Evolutionary conservation across 208 protist species (phyloP).

Genomic region (Leptomonas seymouri): DNA sequence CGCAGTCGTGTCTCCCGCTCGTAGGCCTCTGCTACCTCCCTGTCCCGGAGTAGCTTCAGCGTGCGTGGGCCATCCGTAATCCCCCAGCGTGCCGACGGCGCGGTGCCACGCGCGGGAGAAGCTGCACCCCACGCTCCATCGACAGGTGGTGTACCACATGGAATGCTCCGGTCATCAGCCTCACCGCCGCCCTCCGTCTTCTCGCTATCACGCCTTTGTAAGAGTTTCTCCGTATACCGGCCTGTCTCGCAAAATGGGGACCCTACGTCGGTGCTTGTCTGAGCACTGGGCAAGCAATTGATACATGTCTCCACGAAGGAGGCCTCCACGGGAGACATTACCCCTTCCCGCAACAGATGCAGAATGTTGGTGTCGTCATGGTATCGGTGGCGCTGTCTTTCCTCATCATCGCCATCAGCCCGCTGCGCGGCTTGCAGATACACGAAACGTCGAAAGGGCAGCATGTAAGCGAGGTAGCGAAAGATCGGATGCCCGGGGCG

Average conservation of each 20-base stretch:
- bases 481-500: slow-evolving; percentile 46
- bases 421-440: slow-evolving; percentile 23
- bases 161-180: too few species aligned
- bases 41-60: slow-evolving; percentile 19
- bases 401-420: neutral
- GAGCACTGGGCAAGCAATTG: slow-evolving; percentile 1
- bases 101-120: neutral
- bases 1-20: slow-evolving; percentile 27
- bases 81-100: neutral
- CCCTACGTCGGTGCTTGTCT: neutral
- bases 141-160: neutral
- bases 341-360: neutral
- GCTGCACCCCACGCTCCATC: too few species aligned
- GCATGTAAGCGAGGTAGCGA: slow-evolving; percentile 66
- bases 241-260: neutral
- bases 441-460: slow-evolving; percentile 76
- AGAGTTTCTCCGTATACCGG: neutral
- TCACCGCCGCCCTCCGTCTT: too few species aligned
- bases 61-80: slow-evolving; percentile 2
- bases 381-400: neutral
- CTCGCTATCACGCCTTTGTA: too few species aligned
- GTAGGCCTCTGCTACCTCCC: slow-evolving; percentile 19
- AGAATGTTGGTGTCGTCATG: neutral
- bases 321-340: neutral
- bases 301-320: neutral